Base-by-base conservation (phyloP, 371 early-diverging fungal genomes). In the Spraguea lophii region DNA sequence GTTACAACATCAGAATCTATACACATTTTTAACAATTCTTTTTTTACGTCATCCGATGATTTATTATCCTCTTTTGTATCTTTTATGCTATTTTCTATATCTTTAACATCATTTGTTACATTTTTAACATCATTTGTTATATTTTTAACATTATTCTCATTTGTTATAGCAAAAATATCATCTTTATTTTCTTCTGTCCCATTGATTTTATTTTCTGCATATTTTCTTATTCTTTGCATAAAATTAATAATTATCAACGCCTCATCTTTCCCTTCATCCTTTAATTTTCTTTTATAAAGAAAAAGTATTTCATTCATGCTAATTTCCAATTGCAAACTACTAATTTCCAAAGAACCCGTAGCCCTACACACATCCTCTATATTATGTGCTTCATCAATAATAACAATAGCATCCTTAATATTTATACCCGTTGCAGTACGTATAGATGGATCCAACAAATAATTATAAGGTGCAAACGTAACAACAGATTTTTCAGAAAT, bases 341-440 rank as follows among this genome's bases (percentile, higher is more conserved):
- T 30, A 6, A 74, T 17, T 30, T 69, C 62, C 24, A 68, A 21
- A 19, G 69, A 70, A 1, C 66, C 72, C 6, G 69, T 52, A 9
- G 57, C 48, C 19, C 63, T 17, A 49, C 67, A 63, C 9, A 47
- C 50, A 41, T 63, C 63, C 40, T 76, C 76, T 30, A 75, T 66
- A 43, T 76, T 76, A 53, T 74, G 74, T 22, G 74, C 75, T 45
- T 73, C 75, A 54, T 76, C 77, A 37, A 76, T 56, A 32, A 76
- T 68, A 12, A 76, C 37, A 13, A 71, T 48, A 22, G 61, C 16
- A 30, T 62, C 62, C 1, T 59, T 43, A 16, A 73, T 50, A 15
- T 54, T 36, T 17, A 76, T 63, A 20, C 52, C 57, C 43, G 61
- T 47, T 7, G 61, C 49, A 10, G 24, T 34, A 12, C 73, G 20